Percentiles rank a stretch among this genome's conserved stretches.
Conservation (phyloP, 208 protist species). For the Hexamita inflata region DNA sequence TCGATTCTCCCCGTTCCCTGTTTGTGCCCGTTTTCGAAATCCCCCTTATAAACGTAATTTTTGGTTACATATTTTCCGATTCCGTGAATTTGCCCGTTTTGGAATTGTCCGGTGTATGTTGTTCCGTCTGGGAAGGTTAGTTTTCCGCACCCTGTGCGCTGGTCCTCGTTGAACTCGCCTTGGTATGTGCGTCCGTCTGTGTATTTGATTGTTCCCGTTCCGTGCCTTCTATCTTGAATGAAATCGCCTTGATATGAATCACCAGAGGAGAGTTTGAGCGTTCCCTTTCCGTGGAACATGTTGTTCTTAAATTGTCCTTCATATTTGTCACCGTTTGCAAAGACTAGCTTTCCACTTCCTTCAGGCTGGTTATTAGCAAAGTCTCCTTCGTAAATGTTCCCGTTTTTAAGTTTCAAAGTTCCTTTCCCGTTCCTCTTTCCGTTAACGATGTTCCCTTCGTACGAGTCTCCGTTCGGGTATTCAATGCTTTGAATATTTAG, state of each 20-base stretch:
- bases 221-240: background rate
- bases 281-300: constrained; percentile 8
- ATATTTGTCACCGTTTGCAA: constrained; percentile 25
- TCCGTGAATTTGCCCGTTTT: no score
- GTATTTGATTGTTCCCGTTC: no score
- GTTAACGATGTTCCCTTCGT: constrained; percentile 6
- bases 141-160: no score
- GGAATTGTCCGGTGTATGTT: no score
- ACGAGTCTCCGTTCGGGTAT: constrained; percentile 25
- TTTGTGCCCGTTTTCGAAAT: no score
- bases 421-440: constrained; percentile 7
- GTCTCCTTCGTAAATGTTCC: constrained; percentile 7
- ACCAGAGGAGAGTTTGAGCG: background rate
- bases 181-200: no score
- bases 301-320: constrained; percentile 11
- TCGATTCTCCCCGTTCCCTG: no score
- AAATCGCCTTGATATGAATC: constrained; percentile 12
- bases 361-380: background rate
- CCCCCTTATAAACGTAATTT: no score
- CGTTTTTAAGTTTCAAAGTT: background rate
- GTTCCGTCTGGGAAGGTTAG: background rate
- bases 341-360: background rate
- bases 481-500: no score
- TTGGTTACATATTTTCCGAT: no score
- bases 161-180: no score